phyloP scores from a whole-genome alignment of 352 stramenopile genomes.

The Phytophthora foliorum region DNA sequence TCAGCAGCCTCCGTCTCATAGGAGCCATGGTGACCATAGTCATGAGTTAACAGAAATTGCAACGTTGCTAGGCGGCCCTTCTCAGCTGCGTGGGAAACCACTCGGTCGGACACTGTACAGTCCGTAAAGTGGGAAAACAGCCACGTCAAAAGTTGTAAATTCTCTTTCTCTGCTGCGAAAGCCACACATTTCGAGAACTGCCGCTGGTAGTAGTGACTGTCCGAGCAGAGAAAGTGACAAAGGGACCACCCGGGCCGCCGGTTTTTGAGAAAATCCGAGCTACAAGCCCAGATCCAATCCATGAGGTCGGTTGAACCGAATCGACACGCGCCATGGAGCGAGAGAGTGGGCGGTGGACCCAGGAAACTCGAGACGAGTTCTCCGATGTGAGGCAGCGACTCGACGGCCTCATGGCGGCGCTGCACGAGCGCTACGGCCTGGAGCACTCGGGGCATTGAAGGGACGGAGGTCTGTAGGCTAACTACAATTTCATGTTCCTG shows the following conservation, averaged over 20 bases:
- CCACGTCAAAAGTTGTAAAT: neutral
- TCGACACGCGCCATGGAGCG: neutral
- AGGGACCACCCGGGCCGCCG: slow-evolving; percentile 1
- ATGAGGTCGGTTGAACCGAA: neutral
- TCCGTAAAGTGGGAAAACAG: neutral
- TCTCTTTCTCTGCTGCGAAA: neutral
- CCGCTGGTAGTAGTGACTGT: slow-evolving; percentile 6
- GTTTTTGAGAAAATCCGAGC: neutral
- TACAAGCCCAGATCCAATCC: slow-evolving; percentile 4
- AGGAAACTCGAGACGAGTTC: slow-evolving; percentile 1
- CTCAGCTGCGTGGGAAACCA: neutral
- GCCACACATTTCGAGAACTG: slow-evolving; percentile 6
- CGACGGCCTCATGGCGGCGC: neutral
- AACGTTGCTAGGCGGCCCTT: neutral
- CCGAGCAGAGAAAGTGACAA: slow-evolving; percentile 5
- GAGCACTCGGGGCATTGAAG: neutral
- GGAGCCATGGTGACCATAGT: no score
- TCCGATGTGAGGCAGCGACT: neutral
- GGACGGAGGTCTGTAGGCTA: no score
- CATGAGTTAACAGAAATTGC: neutral
- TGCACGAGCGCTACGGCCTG: neutral
- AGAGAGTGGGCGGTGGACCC: neutral
- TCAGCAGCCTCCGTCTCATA: no score
- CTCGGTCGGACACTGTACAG: neutral
- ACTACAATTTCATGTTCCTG: no score